Conservation (phyloP, 148 eudicot species). For the Cornus suecica region DNA sequence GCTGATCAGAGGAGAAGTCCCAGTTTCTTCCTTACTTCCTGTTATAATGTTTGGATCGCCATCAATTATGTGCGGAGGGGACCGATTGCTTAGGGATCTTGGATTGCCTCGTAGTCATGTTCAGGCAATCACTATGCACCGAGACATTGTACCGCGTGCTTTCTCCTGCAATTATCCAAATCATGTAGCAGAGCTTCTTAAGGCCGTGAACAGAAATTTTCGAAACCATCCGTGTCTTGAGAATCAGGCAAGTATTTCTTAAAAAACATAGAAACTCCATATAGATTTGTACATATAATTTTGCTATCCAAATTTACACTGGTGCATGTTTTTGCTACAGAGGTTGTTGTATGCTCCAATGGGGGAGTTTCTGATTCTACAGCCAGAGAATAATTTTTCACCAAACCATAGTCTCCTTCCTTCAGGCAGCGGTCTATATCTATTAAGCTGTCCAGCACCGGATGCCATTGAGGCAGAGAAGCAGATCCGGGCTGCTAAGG, state of each 20-base stretch:
- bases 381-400: slow-evolving; percentile 79
- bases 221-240: slow-evolving; percentile 83
- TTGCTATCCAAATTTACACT: not conserved
- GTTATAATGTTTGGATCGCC: slow-evolving; percentile 91
- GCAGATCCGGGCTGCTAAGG: slow-evolving; percentile 60
- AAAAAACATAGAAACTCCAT: not conserved
- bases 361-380: slow-evolving; percentile 90
- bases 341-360: slow-evolving; percentile 78
- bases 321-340: slow-evolving; percentile 32
- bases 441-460: slow-evolving; percentile 38
- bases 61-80: slow-evolving; percentile 93
- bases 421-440: slow-evolving; percentile 74
- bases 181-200: slow-evolving; percentile 84
- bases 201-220: slow-evolving; percentile 85
- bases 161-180: slow-evolving; percentile 91
- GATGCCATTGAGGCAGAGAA: slow-evolving; percentile 52
- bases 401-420: slow-evolving; percentile 89
- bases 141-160: slow-evolving; percentile 95
- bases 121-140: slow-evolving; percentile 80
- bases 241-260: slow-evolving; percentile 51
- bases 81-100: slow-evolving; percentile 60
- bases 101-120: slow-evolving; percentile 82
- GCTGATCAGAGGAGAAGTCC: slow-evolving; percentile 69
- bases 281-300: not conserved
- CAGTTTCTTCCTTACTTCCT: slow-evolving; percentile 75